phyloP scores from a whole-genome alignment of 1,284 basidiomycete species.

The Volvariella surrecta region DNA sequence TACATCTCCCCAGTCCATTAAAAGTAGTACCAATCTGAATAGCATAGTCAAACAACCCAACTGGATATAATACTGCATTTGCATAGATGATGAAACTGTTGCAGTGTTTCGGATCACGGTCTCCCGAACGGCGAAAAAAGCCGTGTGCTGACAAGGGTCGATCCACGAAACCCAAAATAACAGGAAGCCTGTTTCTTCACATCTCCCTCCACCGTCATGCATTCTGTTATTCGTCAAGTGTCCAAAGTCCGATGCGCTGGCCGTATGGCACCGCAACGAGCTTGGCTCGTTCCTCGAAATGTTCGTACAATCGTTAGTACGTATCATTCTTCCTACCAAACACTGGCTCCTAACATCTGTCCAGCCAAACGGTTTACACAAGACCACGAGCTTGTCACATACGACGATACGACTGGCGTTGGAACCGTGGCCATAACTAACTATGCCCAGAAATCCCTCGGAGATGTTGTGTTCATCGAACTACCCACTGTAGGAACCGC shows the following conservation, averaged over 20 bases:
- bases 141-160: no score
- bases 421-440: slow-evolving; percentile 89
- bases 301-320: slow-evolving; percentile 38
- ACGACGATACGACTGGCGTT: slow-evolving; percentile 73
- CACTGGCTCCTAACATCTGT: slow-evolving; percentile 3
- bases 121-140: no score
- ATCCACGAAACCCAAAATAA: no score
- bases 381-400: slow-evolving; percentile 88
- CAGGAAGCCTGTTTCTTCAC: no score
- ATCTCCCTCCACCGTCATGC: slow-evolving; percentile 19
- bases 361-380: slow-evolving; percentile 78
- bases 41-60: no score
- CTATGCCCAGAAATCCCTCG: slow-evolving; percentile 88
- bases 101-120: no score
- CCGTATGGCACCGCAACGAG: not conserved
- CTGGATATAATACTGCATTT: no score
- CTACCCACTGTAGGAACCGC: slow-evolving; percentile 67
- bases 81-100: no score
- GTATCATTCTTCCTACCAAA: slow-evolving; percentile 15
- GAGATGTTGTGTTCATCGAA: slow-evolving; percentile 98
- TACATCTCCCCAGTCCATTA: slow-evolving; percentile 1
- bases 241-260: slow-evolving; percentile 3
- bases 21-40: not conserved
- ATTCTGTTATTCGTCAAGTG: slow-evolving; percentile 26
- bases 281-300: slow-evolving; percentile 8